Percentiles rank a stretch among this genome's conserved stretches.
Evolutionary conservation across 352 stramenopile genomes (phyloP).

Genomic region (Globisporangium alternatum): DNA sequence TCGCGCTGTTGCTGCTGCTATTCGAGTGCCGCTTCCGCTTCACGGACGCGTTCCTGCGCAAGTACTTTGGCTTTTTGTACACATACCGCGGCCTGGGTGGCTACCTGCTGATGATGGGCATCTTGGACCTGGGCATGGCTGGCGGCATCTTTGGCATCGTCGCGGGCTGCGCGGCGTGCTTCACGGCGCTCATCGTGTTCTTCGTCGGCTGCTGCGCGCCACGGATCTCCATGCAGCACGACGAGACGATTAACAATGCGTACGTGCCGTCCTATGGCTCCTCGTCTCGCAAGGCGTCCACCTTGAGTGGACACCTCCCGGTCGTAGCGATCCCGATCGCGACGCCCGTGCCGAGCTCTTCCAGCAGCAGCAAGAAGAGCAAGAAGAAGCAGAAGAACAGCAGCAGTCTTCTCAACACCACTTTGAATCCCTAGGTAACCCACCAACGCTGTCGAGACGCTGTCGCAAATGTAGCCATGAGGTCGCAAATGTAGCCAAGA

Average conservation of each 20-base stretch:
- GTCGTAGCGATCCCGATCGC: constrained; percentile 9
- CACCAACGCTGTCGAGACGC: no score
- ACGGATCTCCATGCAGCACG: background rate
- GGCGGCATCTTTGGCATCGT: constrained; percentile 34
- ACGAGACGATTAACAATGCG: constrained; percentile 16
- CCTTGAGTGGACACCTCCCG: background rate
- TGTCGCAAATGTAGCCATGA: background rate
- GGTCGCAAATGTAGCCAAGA: background rate
- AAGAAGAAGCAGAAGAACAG: constrained; percentile 8
- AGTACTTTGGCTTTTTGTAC: constrained; percentile 65
- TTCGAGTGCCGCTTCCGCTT: constrained; percentile 49
- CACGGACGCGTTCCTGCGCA: constrained; percentile 42
- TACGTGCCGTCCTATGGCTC: constrained; percentile 17
- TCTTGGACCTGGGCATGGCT: constrained; percentile 59
- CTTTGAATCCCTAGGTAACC: constrained; percentile 6
- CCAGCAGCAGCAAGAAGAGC: constrained; percentile 2
- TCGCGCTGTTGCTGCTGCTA: constrained; percentile 43
- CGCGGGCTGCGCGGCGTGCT: constrained; percentile 31
- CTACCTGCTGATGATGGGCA: constrained; percentile 55
- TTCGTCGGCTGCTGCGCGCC: constrained; percentile 30
- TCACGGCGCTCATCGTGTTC: constrained; percentile 41
- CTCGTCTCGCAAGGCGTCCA: constrained; percentile 6
- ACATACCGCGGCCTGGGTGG: constrained; percentile 46
- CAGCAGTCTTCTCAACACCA: constrained; percentile 18
- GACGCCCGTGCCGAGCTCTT: background rate